Conservation (phyloP, 2,329 filamentous ascomycete species). For the Pseudophaeomoniella oleicola region DNA sequence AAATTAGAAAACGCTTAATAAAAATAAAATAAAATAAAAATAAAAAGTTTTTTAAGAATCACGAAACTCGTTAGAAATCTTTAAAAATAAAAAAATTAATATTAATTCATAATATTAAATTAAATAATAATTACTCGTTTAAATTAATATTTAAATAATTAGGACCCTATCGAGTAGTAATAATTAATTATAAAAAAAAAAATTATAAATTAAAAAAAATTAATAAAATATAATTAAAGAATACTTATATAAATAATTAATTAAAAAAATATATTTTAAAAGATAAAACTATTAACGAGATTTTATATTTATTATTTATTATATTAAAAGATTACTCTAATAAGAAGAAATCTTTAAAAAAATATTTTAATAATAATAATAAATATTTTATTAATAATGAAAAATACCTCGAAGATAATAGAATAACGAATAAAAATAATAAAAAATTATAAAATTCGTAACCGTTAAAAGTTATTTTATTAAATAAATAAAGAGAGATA, state of each 20-base stretch:
- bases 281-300: neutral
- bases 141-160: neutral
- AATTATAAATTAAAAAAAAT: neutral
- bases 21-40: too few relatives aligned
- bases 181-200: neutral
- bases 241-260: neutral
- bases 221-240: neutral
- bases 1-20: too few relatives aligned
- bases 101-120: neutral
- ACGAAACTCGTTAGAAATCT: too few relatives aligned
- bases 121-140: too few relatives aligned
- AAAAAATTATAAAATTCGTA: neutral
- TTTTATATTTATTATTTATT: neutral
- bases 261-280: neutral
- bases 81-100: neutral
- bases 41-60: too few relatives aligned
- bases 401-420: neutral
- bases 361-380: neutral
- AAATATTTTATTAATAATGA: neutral
- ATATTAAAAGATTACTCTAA: neutral
- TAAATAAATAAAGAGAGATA: too few relatives aligned
- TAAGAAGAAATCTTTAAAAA: neutral
- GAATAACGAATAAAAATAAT: neutral
- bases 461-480: neutral
- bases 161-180: neutral